A percentile compares a stretch with the other conserved stretches of the same genome.
Evolutionary conservation across 768 basidiomycete species (phyloP).

Genomic region (Cystofilobasidium bisporidii): DNA sequence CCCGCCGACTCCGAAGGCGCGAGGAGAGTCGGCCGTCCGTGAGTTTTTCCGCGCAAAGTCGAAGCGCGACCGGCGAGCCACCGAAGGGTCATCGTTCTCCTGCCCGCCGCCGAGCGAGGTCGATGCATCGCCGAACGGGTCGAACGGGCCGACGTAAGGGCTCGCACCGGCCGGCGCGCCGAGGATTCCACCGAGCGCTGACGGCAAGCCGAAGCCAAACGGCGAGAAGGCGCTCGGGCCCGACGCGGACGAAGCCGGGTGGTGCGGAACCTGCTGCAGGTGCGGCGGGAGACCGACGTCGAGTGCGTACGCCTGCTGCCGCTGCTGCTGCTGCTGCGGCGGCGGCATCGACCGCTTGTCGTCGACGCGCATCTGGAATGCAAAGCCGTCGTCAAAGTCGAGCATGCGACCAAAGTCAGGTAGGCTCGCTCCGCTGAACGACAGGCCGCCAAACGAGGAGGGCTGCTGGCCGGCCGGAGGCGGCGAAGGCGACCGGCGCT

Average conservation of each 20-base stretch:
- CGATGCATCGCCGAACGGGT: conserved; percentile 33
- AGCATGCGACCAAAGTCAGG: conserved; percentile 10
- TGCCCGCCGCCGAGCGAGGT: neutral
- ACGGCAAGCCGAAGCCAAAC: conserved; percentile 8
- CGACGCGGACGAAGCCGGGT: neutral
- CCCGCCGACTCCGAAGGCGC: neutral
- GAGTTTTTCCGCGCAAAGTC: conserved; percentile 30
- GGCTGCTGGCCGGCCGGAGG: conserved; percentile 5
- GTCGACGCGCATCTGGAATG: conserved; percentile 1
- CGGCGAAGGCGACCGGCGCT: conserved; percentile 50
- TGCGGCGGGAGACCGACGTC: neutral
- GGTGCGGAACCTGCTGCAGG: neutral
- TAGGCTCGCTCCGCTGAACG: neutral
- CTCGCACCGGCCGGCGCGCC: neutral
- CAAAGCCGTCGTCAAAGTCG: conserved; percentile 28
- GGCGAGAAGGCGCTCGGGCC: conserved; percentile 22
- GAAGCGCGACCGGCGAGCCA: conserved; percentile 33
- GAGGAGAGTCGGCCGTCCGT: neutral
- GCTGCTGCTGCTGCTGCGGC: neutral
- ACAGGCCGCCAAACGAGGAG: neutral
- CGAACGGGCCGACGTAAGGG: conserved; percentile 35
- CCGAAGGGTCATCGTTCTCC: conserved; percentile 15
- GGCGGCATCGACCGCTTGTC: neutral
- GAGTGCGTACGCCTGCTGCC: neutral
- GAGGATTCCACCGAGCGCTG: conserved; percentile 2